These are phyloP conservation scores for Mortierella sp. DNA, from an alignment of 371 early-diverging fungal species.

Conservation along the genomic window DNA sequence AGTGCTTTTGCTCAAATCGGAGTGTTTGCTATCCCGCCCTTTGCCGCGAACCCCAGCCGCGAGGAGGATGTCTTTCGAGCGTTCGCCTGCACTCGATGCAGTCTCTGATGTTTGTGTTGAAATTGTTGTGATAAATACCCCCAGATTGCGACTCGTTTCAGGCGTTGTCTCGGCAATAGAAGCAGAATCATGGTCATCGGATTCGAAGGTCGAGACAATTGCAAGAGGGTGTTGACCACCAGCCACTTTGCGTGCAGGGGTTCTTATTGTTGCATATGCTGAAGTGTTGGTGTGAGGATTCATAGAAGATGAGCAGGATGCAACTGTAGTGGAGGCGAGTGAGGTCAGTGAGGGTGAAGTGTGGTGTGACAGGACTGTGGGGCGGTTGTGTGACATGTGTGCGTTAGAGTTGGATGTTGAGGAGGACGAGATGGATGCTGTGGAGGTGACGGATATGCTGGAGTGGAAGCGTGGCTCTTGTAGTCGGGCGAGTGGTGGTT, in stretches of 20 bases:
- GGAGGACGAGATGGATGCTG: not conserved
- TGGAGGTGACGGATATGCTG: constrained; percentile 3
- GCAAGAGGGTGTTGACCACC: constrained; percentile 39
- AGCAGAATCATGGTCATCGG: constrained; percentile 11
- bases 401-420: not conserved
- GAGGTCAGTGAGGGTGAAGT: constrained; percentile 20
- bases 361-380: constrained; percentile 20
- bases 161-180: not conserved
- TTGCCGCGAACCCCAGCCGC: not conserved
- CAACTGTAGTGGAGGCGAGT: constrained; percentile 9
- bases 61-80: not conserved
- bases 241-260: constrained; percentile 5
- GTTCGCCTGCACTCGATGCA: not conserved
- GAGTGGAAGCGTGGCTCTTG: constrained; percentile 16
- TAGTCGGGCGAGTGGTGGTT: not conserved
- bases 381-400: constrained; percentile 7
- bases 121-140: not conserved
- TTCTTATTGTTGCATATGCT: constrained; percentile 5
- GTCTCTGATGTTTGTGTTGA: constrained; percentile 6
- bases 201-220: constrained; percentile 30
- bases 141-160: not conserved
- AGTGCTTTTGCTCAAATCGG: constrained; percentile 18
- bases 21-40: constrained; percentile 10
- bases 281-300: not conserved
- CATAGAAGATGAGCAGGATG: constrained; percentile 11